Evolutionary conservation across 139 green algal species (phyloP).

Genomic region (Edaphochlamys debaryana): DNA sequence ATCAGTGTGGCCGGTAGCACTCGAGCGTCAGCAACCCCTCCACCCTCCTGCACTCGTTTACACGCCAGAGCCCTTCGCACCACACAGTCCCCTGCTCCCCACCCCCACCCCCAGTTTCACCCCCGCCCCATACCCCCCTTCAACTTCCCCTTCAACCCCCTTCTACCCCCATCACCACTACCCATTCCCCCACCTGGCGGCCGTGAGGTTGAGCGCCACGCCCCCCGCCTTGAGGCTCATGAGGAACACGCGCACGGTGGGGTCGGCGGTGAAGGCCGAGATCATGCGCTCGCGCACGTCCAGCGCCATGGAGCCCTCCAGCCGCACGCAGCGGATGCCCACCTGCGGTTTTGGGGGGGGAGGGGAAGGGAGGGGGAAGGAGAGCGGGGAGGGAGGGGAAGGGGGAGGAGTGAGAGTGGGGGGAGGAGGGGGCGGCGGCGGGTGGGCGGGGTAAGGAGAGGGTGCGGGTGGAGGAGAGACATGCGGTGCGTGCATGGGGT

Average conservation of each 20-base stretch:
- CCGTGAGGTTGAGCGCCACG: conserved; percentile 92
- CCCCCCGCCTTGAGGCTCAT: conserved; percentile 87
- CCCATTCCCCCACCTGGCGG: conserved; percentile 63
- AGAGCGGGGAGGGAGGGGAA: not conserved
- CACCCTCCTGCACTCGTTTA: no score
- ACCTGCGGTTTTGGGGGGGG: conserved; percentile 55
- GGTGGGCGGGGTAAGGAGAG: not conserved
- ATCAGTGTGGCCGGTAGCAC: no score
- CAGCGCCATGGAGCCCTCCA: conserved; percentile 89
- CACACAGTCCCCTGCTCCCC: not conserved
- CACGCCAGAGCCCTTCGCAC: not conserved
- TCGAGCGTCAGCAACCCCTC: not conserved
- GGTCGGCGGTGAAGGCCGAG: conserved; percentile 82
- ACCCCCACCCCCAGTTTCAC: not conserved
- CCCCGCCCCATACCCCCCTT: not conserved
- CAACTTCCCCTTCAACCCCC: not conserved
- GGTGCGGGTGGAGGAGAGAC: not conserved
- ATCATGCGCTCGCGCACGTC: conserved; percentile 81
- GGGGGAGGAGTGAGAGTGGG: not conserved
- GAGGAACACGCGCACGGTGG: conserved; percentile 76
- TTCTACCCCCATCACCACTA: no score
- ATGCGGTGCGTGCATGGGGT: no score
- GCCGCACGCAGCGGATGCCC: conserved; percentile 80
- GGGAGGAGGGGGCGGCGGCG: not conserved
- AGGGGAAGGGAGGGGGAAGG: not conserved